Base-by-base conservation (phyloP, 208 protist species). In the Porcisia deanei region DNA sequence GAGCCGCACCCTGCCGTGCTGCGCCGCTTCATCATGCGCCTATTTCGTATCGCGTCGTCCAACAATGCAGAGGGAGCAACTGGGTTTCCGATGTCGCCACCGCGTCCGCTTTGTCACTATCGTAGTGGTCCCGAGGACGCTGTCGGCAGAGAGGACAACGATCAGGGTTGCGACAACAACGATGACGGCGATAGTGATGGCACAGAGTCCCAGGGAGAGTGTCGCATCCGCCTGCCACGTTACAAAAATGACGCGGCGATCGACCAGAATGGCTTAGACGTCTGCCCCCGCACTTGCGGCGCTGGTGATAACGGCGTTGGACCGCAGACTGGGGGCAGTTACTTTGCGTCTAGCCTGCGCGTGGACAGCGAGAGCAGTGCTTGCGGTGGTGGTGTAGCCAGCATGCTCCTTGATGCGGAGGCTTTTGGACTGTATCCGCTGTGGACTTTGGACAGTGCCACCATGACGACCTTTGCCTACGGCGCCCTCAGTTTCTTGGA, bases 401-500 rank as follows among this genome's bases (percentile, higher is more conserved):
- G 66, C 37, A 72, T 64, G 54, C 47, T 81, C 37, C 77, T 88
- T n/a, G 71, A 86, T 61, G 77, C 79, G 9, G 84, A 88, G 57
- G 75, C 74, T 67, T 76, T 88, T 64, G 81, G 73, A 34, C 65
- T 91, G 70, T 81, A 85, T 55, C 76, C 84, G 68, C 73, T 96
- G 54, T 90, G 84, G 74, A 65, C 81, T 61, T 79, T 92, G 61
- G 89, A 93, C 81, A 77, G 72, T 66, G 88, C 76, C 67, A 85
- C 89, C 7, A 81, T 97, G 59, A 76, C 73, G 18, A 82, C 82
- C 20, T 95, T 93, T 66, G 85, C 90, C 45, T 90, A 90, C 81
- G 83, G 87, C 25, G 75, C 85, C 34, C 85, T 97, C 14, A 79
- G 85, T 64, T 97, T 91, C 67, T 79, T 97, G 47, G 82, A 73